These are phyloP conservation scores for Closterium sp. DNA, from an alignment of 139 green algal genomes.

Conservation along the genomic window DNA sequence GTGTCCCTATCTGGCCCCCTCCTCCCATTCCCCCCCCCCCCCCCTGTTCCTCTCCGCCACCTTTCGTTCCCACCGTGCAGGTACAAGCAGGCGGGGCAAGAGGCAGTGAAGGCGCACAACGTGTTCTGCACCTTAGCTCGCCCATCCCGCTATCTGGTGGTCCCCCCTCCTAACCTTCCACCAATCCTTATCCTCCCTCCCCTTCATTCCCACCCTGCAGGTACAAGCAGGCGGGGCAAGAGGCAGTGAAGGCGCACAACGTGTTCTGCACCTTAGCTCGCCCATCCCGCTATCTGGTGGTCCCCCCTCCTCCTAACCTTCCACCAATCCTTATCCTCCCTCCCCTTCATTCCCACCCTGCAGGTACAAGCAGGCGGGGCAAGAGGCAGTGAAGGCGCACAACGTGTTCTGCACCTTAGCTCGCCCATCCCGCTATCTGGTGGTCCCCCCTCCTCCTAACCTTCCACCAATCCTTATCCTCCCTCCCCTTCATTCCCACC, in stretches of 20 bases:
- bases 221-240: constrained; percentile 55
- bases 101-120: constrained; percentile 76
- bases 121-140: background rate
- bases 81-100: constrained; percentile 54
- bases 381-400: constrained; percentile 68
- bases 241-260: constrained; percentile 76
- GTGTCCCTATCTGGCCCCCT: no score
- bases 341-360: background rate
- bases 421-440: background rate
- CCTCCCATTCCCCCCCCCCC: no score
- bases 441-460: no score
- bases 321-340: no score
- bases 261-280: background rate
- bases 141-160: background rate
- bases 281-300: background rate
- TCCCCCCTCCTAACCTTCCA: no score
- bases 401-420: constrained; percentile 57
- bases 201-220: background rate
- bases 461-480: no score
- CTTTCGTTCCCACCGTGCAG: background rate
- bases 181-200: no score
- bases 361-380: constrained; percentile 54
- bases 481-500: background rate
- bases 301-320: no score
- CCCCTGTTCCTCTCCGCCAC: no score